A percentile compares a stretch with the other conserved stretches of the same genome.
Conservation (phyloP, 1,284 basidiomycete species). For the Marasmius sp. region DNA sequence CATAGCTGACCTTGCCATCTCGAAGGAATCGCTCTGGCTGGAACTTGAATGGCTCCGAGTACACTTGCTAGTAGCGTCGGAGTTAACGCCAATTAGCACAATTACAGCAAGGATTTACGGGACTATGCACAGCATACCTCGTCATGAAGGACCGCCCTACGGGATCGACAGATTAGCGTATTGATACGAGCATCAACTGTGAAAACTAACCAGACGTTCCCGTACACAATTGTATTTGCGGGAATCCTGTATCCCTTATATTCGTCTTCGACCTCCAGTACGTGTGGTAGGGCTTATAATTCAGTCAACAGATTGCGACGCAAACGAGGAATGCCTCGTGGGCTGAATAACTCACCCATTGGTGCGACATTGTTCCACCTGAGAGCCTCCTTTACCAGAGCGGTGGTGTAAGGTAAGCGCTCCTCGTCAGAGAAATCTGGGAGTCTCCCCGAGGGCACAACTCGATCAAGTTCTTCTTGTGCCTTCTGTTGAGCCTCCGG, state of each 20-base stretch:
- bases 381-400: neutral
- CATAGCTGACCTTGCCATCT: neutral
- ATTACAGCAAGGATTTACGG: neutral
- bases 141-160: slow-evolving; percentile 10
- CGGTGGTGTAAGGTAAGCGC: slow-evolving; percentile 3
- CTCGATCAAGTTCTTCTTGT: slow-evolving; percentile 10
- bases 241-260: slow-evolving; percentile 12
- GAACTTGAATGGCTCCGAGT: neutral
- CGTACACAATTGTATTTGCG: slow-evolving; percentile 1
- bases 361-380: slow-evolving; percentile 3
- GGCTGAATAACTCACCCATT: neutral
- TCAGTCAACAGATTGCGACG: neutral
- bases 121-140: neutral
- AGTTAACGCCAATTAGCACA: neutral
- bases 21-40: slow-evolving; percentile 4
- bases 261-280: slow-evolving; percentile 4
- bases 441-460: slow-evolving; percentile 1
- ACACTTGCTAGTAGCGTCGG: neutral
- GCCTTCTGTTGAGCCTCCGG: slow-evolving; percentile 7
- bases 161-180: neutral
- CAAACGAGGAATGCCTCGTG: neutral
- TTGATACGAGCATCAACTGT: neutral
- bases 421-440: slow-evolving; percentile 3
- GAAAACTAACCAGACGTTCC: slow-evolving; percentile 5
- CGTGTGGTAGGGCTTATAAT: slow-evolving; percentile 6